phyloP scores from a whole-genome alignment of 345 rosid genomes.

The Gossypioides kirkii region DNA sequence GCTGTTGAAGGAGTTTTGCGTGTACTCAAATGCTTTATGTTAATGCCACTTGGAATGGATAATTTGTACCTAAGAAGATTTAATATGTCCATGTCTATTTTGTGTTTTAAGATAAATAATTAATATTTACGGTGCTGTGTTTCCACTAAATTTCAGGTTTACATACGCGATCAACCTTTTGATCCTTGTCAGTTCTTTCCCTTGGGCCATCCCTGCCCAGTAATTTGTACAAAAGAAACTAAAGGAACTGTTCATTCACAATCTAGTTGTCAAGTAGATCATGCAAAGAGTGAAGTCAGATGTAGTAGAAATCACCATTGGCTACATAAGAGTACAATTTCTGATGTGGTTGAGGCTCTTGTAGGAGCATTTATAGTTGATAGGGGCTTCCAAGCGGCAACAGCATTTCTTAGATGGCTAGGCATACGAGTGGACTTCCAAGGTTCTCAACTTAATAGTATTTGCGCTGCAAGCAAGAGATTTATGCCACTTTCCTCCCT shows the following conservation, averaged over 20 bases:
- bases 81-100: background rate
- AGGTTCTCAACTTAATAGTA: conserved; percentile 42
- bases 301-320: conserved; percentile 83
- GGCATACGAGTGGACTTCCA: conserved; percentile 69
- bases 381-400: conserved; percentile 82
- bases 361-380: conserved; percentile 91
- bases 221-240: conserved; percentile 46
- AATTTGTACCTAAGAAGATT: background rate
- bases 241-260: conserved; percentile 41
- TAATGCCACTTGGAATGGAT: background rate
- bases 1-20: background rate
- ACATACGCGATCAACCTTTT: conserved; percentile 79
- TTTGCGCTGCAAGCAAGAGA: conserved; percentile 48
- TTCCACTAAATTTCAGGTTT: conserved; percentile 44
- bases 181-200: conserved; percentile 83
- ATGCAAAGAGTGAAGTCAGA: conserved; percentile 45
- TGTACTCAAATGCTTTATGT: background rate
- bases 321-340: conserved; percentile 78
- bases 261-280: conserved; percentile 19
- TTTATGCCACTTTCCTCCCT: conserved; percentile 48
- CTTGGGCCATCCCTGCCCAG: conserved; percentile 63
- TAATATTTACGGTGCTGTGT: background rate
- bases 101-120: background rate
- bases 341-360: conserved; percentile 91
- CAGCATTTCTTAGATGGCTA: conserved; percentile 83